Conservation (phyloP, 2,329 filamentous ascomycete genomes). For the Tympanopsis confertula region DNA sequence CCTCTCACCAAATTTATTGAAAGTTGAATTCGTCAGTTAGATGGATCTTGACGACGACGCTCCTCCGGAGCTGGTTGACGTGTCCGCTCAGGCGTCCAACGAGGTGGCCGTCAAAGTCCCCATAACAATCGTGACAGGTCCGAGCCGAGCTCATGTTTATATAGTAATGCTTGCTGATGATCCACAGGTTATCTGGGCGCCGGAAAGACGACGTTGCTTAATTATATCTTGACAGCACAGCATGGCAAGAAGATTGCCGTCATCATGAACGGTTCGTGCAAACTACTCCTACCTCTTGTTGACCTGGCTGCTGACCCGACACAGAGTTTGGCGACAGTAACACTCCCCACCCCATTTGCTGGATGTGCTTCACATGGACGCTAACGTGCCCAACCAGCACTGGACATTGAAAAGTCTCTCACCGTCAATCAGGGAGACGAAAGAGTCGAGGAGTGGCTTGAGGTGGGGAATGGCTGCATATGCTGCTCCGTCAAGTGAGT, state of each 20-base stretch:
- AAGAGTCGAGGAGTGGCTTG: constrained; percentile 85
- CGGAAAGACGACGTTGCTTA: constrained; percentile 88
- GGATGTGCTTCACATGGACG: background rate
- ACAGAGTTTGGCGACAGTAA: constrained; percentile 72
- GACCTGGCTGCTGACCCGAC: constrained; percentile 7
- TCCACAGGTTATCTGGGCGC: constrained; percentile 76
- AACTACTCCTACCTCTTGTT: constrained; percentile 14
- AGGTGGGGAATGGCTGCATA: constrained; percentile 91
- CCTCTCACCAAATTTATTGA: background rate
- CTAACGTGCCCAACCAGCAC: constrained; percentile 37
- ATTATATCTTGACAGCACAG: constrained; percentile 87
- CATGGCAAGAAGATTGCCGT: constrained; percentile 98
- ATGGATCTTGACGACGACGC: constrained; percentile 59
- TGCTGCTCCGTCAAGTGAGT: constrained; percentile 88
- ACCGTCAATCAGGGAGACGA: constrained; percentile 77
- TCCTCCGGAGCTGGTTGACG: constrained; percentile 52
- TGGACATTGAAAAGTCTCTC: constrained; percentile 91
- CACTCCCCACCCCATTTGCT: constrained; percentile 18
- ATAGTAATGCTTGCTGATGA: background rate
- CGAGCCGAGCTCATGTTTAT: constrained; percentile 5
- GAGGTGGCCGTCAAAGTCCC: constrained; percentile 58
- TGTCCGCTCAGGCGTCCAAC: constrained; percentile 21
- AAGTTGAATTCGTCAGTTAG: constrained; percentile 6
- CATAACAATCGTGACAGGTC: constrained; percentile 75
- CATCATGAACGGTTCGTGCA: constrained; percentile 67